These are phyloP conservation scores for Globisporangium okanoganense DNA, from an alignment of 352 stramenopile genomes.

Conservation along the genomic window DNA sequence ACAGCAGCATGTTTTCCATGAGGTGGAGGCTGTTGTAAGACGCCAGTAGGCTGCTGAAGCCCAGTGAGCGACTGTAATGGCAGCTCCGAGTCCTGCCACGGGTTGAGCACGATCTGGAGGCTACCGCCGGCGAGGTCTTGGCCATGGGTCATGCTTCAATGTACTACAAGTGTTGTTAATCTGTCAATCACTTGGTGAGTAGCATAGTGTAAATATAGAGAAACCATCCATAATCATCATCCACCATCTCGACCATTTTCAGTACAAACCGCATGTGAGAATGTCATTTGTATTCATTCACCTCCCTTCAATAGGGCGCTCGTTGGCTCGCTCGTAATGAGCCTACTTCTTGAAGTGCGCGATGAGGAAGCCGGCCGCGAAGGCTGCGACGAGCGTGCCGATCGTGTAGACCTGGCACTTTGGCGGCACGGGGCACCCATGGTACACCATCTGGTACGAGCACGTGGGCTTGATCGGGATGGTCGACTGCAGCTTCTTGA, in stretches of 20 bases:
- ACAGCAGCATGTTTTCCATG: not conserved
- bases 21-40: not conserved
- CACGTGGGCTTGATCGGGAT: slow-evolving; percentile 53
- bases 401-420: slow-evolving; percentile 70
- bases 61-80: not conserved
- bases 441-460: slow-evolving; percentile 34
- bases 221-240: not conserved
- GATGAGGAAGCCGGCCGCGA: slow-evolving; percentile 55
- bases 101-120: not conserved
- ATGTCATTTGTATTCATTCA: slow-evolving; percentile 3
- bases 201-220: not conserved
- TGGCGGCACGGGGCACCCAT: slow-evolving; percentile 62
- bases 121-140: not conserved
- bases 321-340: not conserved
- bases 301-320: too few relatives aligned
- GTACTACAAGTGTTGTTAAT: not conserved
- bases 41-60: not conserved
- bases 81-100: slow-evolving; percentile 1
- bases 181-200: not conserved
- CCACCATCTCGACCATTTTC: not conserved
- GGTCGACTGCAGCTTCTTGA: slow-evolving; percentile 44
- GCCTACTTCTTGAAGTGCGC: slow-evolving; percentile 48
- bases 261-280: not conserved
- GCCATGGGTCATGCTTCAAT: not conserved
- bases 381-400: slow-evolving; percentile 48